Evolutionary conservation across 164 flowering plant species (phyloP), one percentile per base, ranked within the genome.

Genomic region (Vitis amurensis): DNA sequence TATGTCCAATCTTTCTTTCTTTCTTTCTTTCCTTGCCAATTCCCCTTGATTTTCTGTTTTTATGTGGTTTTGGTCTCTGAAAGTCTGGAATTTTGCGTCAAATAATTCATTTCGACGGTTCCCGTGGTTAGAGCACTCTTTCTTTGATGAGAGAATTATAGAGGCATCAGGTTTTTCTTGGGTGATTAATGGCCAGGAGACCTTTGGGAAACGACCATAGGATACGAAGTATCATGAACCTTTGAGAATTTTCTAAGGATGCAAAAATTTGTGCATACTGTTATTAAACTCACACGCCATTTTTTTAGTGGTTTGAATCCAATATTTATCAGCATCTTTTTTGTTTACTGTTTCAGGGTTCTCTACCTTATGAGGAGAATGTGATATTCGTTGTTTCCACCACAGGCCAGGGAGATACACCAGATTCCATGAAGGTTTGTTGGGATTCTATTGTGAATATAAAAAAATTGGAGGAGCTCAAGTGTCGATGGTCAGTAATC

Each of bases 331-430:
- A 55, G 15, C 37, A 59, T 58, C 13, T 50, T 68, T 15, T 27
- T 72, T 68, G 10, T 64, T 76, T 67, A 23, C 65, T 74, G 68
- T 68, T 62, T 70, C 88, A 91, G 97, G 81, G 70, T 58, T 75
- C 55, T 13, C 82, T 94, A 61, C 80, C 85, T 15, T 13, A 64
- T 6, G 82, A 89, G 65, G 78, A 79, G 19, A 75, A 74, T 31
- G 91, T 91, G 1, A 70, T 91, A 64, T 95, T 95, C 82, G 85
- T 93, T 71, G 98, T 85, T 69, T 91, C 99, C 51, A 95, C 98
- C n/a, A 90, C 98, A 1, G 99, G 99, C 58, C 98, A 91, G 79
- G 97, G 98, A 8, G 98, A 93, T 71, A 53, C 81, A 23, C 99
- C 98, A 44, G 91, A 90, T 73, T 82, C 97, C 52, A 87, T 96